Evolutionary conservation across 345 rosid genomes (phyloP).

Genomic region (rapeseed (Brassica napus)): DNA sequence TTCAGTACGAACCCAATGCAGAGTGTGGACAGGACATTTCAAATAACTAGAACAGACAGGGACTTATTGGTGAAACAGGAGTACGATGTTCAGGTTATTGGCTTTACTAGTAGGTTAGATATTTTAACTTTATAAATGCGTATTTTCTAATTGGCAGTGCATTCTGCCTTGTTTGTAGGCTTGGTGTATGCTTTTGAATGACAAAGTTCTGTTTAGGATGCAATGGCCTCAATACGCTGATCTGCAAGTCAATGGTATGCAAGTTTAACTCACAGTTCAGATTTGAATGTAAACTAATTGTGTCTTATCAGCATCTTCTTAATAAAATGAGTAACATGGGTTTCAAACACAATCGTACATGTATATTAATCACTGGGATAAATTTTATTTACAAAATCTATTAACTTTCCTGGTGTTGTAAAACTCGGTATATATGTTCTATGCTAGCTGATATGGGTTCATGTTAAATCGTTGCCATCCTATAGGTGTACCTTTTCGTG

Average conservation of each 20-base stretch:
- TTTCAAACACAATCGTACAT: not conserved
- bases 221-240: constrained; percentile 98
- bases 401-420: not conserved
- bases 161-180: constrained; percentile 49
- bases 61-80: constrained; percentile 70
- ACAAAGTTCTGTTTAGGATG: constrained; percentile 96
- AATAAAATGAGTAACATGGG: not conserved
- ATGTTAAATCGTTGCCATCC: constrained; percentile 8
- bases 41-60: constrained; percentile 63
- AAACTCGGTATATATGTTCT: not conserved
- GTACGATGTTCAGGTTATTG: constrained; percentile 72
- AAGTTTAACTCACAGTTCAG: not conserved
- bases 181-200: constrained; percentile 99
- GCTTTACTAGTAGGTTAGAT: constrained; percentile 15
- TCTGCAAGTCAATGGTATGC: constrained; percentile 91
- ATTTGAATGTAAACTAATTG: constrained; percentile 2
- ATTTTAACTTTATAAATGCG: not conserved
- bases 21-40: constrained; percentile 70
- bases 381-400: not conserved
- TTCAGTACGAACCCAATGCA: constrained; percentile 72
- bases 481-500: constrained; percentile 71
- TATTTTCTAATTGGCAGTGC: constrained; percentile 24
- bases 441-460: constrained; percentile 15
- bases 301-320: constrained; percentile 5
- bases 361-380: constrained; percentile 4